phyloP scores from a whole-genome alignment of 257 asterid species.

The Rhazya stricta region DNA sequence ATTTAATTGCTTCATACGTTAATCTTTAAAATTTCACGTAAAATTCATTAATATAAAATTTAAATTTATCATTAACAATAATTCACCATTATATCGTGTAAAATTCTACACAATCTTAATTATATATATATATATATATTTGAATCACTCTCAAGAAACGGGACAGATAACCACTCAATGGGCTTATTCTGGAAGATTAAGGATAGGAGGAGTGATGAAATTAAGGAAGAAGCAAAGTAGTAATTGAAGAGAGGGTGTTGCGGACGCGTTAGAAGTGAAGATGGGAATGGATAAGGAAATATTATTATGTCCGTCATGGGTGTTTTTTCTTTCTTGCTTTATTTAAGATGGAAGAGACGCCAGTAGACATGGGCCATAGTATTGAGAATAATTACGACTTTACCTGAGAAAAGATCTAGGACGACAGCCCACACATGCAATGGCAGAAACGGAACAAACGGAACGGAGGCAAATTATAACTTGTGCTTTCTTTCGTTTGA shows the following conservation, averaged over 20 bases:
- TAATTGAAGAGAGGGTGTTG: background rate
- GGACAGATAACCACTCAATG: too few species aligned
- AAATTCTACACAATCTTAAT: too few species aligned
- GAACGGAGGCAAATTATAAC: background rate
- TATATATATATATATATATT: too few species aligned
- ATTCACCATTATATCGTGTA: too few species aligned
- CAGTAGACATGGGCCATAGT: background rate
- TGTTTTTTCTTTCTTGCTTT: background rate
- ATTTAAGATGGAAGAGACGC: slow-evolving; percentile 4
- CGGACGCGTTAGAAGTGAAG: background rate
- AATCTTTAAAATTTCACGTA: too few species aligned
- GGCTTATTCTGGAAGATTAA: too few species aligned
- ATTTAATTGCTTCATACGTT: too few species aligned
- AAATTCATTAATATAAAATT: too few species aligned
- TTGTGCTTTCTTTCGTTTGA: slow-evolving; percentile 2
- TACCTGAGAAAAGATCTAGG: background rate
- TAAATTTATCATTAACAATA: too few species aligned
- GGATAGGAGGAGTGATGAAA: too few species aligned
- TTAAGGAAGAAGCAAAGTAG: too few species aligned
- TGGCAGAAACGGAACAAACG: background rate
- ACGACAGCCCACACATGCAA: background rate
- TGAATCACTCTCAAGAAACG: too few species aligned
- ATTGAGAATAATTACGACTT: background rate
- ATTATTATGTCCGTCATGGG: slow-evolving; percentile 3
- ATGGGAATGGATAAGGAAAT: background rate